Evolutionary conservation across 2,329 filamentous ascomycete genomes (phyloP), one percentile per base, ranked within the genome.

Genomic region (Talaromyces atroroseus): DNA sequence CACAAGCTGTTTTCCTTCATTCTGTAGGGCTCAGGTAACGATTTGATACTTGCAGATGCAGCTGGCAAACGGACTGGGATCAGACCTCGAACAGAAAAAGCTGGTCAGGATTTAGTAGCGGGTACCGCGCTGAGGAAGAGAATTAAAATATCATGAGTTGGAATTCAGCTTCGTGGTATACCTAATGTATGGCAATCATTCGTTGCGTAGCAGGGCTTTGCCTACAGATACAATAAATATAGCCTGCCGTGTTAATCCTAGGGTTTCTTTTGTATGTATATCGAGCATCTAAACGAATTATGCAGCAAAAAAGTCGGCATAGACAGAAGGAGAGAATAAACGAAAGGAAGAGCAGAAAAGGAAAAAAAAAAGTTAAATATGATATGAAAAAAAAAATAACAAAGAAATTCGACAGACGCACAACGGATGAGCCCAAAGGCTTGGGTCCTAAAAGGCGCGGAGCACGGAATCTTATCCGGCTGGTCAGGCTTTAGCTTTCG

Each of bases 401-500:
- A 18, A 36, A 51, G 38, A 26, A 29, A 24, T 26, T 50, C 23
- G n/a, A 51, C 16, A 16, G 24, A 52, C 32, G 40, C 40, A 44
- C 10, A 14, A 20, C 18, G 23, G 55, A 20, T n/a, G 49, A 57
- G 49, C 55, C 55, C 55, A 42, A 49, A 44, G 49, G 45, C 36
- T 44, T 34, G 55, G 55, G 55, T 38, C 55, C 55, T 57, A 52
- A 38, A 18, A 10, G 12, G 16, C 26, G 36, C 32, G 49, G 49
- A 48, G 32, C 42, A 23, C 42, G 42, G 51, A 29, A 36, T 38
- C 24, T 26, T 10, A 18, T 47, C 51, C 51, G 51, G 40, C 26
- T 53, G 51, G 51, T 6, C 26, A 45, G 26, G 10, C 40, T 23
- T 44, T n/a, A 16, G 11, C 20, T 16, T 47, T 18, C 21, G 3